phyloP scores from a whole-genome alignment of 768 basidiomycete genomes.

The Amanita exitialis region DNA sequence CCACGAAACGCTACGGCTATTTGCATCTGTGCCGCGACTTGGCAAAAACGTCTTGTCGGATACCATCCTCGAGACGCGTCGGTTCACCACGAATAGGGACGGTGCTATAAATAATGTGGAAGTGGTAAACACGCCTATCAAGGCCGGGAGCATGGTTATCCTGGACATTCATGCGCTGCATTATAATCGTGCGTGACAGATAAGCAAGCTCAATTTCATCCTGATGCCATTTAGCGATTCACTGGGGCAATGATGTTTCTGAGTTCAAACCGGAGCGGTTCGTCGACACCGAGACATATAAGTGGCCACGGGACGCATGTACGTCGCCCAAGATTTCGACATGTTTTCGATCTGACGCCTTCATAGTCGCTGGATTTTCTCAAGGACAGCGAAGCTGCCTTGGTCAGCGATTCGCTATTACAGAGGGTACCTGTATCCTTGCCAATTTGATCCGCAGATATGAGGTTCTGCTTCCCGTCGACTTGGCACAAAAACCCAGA shows the following conservation, averaged over 20 bases:
- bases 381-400: constrained; percentile 36
- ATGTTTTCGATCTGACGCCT: neutral
- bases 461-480: constrained; percentile 27
- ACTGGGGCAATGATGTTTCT: constrained; percentile 36
- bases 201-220: no score
- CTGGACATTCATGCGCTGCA: constrained; percentile 34
- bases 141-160: constrained; percentile 26
- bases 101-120: constrained; percentile 19
- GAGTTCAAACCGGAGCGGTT: constrained; percentile 42
- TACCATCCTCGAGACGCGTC: constrained; percentile 21
- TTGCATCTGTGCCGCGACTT: constrained; percentile 27
- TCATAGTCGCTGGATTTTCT: constrained; percentile 31
- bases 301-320: constrained; percentile 45
- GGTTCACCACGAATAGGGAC: constrained; percentile 17
- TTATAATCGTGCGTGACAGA: constrained; percentile 32
- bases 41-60: constrained; percentile 24
- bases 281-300: constrained; percentile 36
- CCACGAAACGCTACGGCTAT: constrained; percentile 35
- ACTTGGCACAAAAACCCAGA: constrained; percentile 16
- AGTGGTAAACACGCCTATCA: constrained; percentile 23
- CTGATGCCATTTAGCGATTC: constrained; percentile 22
- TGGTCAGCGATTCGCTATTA: constrained; percentile 36
- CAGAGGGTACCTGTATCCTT: constrained; percentile 31
- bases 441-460: constrained; percentile 33
- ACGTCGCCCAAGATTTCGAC: constrained; percentile 6